Evolutionary conservation across 1,284 basidiomycete genomes (phyloP).

Genomic region (Stygiomarasmius scandens): DNA sequence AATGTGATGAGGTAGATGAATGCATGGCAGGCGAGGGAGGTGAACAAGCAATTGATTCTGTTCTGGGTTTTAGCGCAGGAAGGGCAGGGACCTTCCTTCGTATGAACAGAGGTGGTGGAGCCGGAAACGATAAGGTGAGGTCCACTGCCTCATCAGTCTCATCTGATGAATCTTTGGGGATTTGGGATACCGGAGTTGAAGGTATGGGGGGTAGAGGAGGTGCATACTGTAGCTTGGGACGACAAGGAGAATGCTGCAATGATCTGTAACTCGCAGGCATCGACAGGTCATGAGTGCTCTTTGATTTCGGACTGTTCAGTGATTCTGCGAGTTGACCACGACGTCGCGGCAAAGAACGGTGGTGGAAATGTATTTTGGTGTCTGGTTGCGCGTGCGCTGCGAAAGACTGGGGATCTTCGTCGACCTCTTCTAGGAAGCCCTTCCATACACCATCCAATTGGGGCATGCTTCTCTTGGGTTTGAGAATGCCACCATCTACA

Average conservation of each 20-base stretch:
- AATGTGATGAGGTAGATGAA: constrained; percentile 26
- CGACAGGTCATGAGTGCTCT: neutral
- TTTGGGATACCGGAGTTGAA: no score
- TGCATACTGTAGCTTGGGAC: neutral
- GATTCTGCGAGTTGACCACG: neutral
- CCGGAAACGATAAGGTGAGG: constrained; percentile 39
- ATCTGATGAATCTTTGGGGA: no score
- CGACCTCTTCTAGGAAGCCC: constrained; percentile 22
- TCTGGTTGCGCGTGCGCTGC: constrained; percentile 7
- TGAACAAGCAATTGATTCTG: constrained; percentile 26
- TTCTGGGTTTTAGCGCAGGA: constrained; percentile 35
- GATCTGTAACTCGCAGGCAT: neutral
- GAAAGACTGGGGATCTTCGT: constrained; percentile 9
- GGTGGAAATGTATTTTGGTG: neutral
- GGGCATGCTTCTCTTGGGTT: constrained; percentile 19
- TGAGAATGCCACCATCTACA: neutral
- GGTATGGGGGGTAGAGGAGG: no score
- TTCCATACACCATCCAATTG: constrained; percentile 30
- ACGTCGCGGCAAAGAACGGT: neutral
- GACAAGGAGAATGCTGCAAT: neutral
- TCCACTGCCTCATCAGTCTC: neutral
- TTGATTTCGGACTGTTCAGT: neutral
- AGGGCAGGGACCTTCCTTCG: constrained; percentile 40
- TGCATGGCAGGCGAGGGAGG: constrained; percentile 35
- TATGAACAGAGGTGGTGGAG: constrained; percentile 42